A percentile compares a stretch with the other conserved stretches of the same genome.
Evolutionary conservation across 2,329 filamentous ascomycete species (phyloP).

Genomic region (Alternaria gaisen): DNA sequence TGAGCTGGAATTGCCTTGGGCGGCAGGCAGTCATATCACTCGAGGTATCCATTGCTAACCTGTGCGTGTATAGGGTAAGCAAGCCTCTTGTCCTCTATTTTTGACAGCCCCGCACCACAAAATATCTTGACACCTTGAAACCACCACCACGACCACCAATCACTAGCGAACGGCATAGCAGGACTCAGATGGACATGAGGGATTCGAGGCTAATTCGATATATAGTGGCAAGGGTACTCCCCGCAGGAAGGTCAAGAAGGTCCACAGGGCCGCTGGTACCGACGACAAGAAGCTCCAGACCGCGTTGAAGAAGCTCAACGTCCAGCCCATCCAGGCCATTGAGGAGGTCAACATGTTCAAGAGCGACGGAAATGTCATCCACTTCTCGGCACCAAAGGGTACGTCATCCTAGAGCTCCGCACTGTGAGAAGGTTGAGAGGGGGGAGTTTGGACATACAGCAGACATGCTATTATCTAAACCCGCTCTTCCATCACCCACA

Average conservation of each 20-base stretch:
- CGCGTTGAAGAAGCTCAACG: conserved; percentile 98
- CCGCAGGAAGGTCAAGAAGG: conserved; percentile 97
- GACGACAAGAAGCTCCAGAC: conserved; percentile 99
- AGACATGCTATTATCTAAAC: background rate
- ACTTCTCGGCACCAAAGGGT: conserved; percentile 99
- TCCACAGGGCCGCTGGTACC: conserved; percentile 87
- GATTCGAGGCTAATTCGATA: conserved; percentile 36
- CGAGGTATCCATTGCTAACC: conserved; percentile 32
- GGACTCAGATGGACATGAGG: background rate
- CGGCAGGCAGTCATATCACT: conserved; percentile 16
- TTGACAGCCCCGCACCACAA: conserved; percentile 30
- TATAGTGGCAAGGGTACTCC: conserved; percentile 95
- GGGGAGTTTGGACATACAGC: background rate
- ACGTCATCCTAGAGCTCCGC: conserved; percentile 46
- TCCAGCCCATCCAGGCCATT: conserved; percentile 98
- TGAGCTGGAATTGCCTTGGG: conserved; percentile 2
- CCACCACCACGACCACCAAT: conserved; percentile 6
- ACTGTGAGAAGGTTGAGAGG: background rate
- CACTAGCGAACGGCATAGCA: background rate
- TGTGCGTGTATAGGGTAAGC: conserved; percentile 43
- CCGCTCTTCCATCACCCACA: background rate
- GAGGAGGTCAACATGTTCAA: conserved; percentile 99
- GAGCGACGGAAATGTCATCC: conserved; percentile 99
- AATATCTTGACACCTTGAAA: conserved; percentile 14
- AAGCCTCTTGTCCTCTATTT: conserved; percentile 26